Evolutionary conservation across 1,139 yeast genomes (phyloP).

Genomic region (Candida sp.): DNA sequence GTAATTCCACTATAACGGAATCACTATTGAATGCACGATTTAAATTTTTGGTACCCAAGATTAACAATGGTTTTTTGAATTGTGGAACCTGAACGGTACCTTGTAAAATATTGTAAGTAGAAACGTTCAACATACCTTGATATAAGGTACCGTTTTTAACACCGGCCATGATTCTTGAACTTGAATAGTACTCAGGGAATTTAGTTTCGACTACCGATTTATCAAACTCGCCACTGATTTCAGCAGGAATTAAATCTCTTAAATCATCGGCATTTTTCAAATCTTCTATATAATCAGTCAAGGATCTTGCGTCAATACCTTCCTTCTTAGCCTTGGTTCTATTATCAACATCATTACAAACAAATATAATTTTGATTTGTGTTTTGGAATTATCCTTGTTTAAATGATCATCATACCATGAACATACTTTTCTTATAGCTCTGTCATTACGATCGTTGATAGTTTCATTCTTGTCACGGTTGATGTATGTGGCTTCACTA

Average conservation of each 20-base stretch:
- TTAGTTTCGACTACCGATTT: conserved; percentile 42
- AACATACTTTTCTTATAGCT: conserved; percentile 73
- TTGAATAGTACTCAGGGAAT: conserved; percentile 77
- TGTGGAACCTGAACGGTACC: conserved; percentile 76
- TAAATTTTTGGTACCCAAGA: conserved; percentile 78
- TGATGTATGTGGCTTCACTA: conserved; percentile 64
- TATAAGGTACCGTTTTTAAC: conserved; percentile 80
- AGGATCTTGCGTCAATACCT: conserved; percentile 52
- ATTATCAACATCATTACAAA: conserved; percentile 78
- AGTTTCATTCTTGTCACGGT: conserved; percentile 62
- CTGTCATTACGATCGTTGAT: conserved; percentile 93
- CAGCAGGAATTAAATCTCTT: conserved; percentile 72
- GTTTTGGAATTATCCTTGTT: conserved; percentile 26
- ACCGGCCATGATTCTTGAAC: conserved; percentile 87
- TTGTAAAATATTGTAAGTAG: conserved; percentile 85
- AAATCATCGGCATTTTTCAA: conserved; percentile 76
- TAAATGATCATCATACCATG: conserved; percentile 74
- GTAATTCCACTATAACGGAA: conserved; percentile 82
- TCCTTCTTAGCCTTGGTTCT: conserved; percentile 53
- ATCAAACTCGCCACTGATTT: conserved; percentile 17
- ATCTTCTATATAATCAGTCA: conserved; percentile 65
- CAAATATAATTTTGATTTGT: conserved; percentile 52
- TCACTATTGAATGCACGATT: conserved; percentile 95
- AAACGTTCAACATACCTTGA: conserved; percentile 79
- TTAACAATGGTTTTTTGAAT: conserved; percentile 76